Evolutionary conservation across 176 grass and related monocot genomes (phyloP), one percentile per base, ranked within the genome.

Genomic region (Phragmites australis): DNA sequence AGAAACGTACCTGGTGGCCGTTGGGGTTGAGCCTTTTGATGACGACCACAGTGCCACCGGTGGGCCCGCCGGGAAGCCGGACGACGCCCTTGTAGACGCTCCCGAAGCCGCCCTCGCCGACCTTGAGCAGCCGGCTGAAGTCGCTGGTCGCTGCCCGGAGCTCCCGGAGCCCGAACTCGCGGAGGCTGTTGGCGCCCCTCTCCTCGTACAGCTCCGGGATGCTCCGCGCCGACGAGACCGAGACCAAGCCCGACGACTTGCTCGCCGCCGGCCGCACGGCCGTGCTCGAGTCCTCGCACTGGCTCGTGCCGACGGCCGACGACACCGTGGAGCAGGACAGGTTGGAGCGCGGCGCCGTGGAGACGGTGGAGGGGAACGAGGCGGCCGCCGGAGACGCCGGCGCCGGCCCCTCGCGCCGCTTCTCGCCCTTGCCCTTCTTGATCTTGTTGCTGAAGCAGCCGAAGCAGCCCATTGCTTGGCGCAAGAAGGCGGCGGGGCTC

Each of bases 101-200:
- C 14, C 92, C 92, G 39, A 94, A 94, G 1, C 92, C 92, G 32
- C 92, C 89, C 82, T 94, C 89, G 31, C 92, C 92, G 61, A 94
- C 21, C 87, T 94, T 94, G 51, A 91, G 84, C 67, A 94, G 67
- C 40, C 87, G 87, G 84, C 80, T 91, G 82, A 91, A 94, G 70
- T 91, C 81, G 51, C 66, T 87, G 61, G 92, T 94, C 45, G 89
- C 89, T 46, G 70, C 43, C 26, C 63, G 78, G 54, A 94, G 89
- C 81, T 94, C 92, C 77, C 83, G 88, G 57, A 91, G 65, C 25
- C 79, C 78, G 67, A 94, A 91, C 65, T 82, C 68, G 7, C 87
- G 81, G 55, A 94, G 74, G 75, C 48, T 89, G 48, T 68, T 66
- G 1, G 73, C 86, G 22, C 86, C 86, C 78, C 81, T 79, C 77